Percentiles rank a stretch among this genome's conserved stretches.
Evolutionary conservation across 768 basidiomycete genomes (phyloP).

Genomic region (Mycena latifolia): DNA sequence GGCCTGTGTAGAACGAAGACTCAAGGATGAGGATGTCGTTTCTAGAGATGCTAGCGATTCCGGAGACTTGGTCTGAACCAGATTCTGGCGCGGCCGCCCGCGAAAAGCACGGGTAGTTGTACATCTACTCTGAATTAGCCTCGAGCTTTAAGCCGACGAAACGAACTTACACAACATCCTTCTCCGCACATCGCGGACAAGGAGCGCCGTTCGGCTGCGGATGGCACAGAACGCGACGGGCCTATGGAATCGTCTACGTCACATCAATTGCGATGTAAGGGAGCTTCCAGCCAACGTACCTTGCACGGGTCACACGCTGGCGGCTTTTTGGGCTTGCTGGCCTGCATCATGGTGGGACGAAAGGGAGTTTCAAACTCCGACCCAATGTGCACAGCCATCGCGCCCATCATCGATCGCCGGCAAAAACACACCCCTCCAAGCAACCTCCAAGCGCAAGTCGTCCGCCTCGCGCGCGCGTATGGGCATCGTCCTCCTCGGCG

Average conservation of each 20-base stretch:
- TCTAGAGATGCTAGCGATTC: too few species aligned
- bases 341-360: too few species aligned
- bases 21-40: too few species aligned
- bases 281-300: not conserved
- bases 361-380: too few species aligned
- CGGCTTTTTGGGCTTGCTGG: not conserved
- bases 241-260: conserved; percentile 1
- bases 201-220: conserved; percentile 10
- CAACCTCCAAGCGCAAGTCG: too few species aligned
- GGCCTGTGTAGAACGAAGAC: not conserved
- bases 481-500: too few species aligned
- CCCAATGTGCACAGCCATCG: too few species aligned
- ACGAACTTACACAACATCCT: not conserved
- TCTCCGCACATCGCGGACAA: conserved; percentile 9
- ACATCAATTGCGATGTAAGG: too few species aligned
- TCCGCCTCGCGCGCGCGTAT: too few species aligned
- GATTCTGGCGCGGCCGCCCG: not conserved
- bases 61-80: not conserved
- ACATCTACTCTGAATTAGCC: not conserved
- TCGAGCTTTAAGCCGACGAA: too few species aligned
- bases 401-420: too few species aligned
- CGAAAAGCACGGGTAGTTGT: not conserved
- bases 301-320: conserved; percentile 12
- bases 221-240: conserved; percentile 14
- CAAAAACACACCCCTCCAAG: too few species aligned